Conservation (phyloP, 495 filamentous ascomycete species). For the Halenospora varia region DNA sequence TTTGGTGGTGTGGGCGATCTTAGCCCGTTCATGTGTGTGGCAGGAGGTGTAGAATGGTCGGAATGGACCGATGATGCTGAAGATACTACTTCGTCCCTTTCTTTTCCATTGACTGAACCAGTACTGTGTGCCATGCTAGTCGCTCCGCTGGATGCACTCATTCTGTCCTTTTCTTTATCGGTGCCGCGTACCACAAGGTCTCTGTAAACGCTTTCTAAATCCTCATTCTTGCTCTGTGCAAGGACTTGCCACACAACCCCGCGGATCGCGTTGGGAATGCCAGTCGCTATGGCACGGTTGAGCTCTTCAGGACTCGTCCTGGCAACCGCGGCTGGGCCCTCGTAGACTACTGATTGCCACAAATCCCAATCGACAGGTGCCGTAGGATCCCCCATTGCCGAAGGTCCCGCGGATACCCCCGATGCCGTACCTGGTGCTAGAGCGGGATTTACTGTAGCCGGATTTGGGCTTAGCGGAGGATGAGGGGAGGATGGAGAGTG, state of each 20-base stretch:
- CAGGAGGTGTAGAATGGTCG: slow-evolving; percentile 63
- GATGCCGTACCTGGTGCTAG: slow-evolving; percentile 81
- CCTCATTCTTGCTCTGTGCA: slow-evolving; percentile 87
- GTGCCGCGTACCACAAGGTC: slow-evolving; percentile 79
- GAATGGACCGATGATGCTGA: slow-evolving; percentile 83
- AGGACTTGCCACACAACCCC: slow-evolving; percentile 98
- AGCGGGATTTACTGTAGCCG: slow-evolving; percentile 49
- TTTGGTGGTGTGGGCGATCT: slow-evolving; percentile 53
- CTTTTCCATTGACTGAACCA: slow-evolving; percentile 39
- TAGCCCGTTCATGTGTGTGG: slow-evolving; percentile 53
- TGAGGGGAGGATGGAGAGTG: slow-evolving; percentile 44
- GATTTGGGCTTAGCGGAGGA: slow-evolving; percentile 44
- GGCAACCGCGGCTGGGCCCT: slow-evolving; percentile 82
- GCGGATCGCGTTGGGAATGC: slow-evolving; percentile 90
- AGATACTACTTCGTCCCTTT: slow-evolving; percentile 61
- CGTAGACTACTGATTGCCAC: slow-evolving; percentile 93
- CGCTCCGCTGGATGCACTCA: slow-evolving; percentile 37
- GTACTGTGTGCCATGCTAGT: slow-evolving; percentile 27
- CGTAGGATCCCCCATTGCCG: slow-evolving; percentile 56
- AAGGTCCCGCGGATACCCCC: slow-evolving; percentile 67
- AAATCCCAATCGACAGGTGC: slow-evolving; percentile 88
- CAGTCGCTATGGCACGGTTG: slow-evolving; percentile 83
- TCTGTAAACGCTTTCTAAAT: slow-evolving; percentile 81
- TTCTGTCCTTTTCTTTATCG: slow-evolving; percentile 67
- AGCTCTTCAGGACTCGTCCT: slow-evolving; percentile 82